Evolutionary conservation across 2,329 filamentous ascomycete species (phyloP), one percentile per base, ranked within the genome.

Genomic region (Aspergillus jensenii): DNA sequence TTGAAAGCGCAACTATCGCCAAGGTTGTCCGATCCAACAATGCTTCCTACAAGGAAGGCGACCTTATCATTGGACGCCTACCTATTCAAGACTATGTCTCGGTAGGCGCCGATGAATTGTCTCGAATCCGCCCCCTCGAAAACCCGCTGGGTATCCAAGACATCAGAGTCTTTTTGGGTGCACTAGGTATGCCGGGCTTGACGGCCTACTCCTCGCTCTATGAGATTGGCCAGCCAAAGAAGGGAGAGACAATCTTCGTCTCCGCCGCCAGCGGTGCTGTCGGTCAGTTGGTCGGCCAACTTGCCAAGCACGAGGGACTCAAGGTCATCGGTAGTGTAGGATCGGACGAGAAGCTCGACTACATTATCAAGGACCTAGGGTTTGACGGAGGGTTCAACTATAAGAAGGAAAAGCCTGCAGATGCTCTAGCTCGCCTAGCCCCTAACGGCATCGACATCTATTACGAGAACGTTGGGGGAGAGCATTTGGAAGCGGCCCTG

Each of bases 381-480:
- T 92, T 91, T 70, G 87, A 91, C 68, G 82, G 74, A 15, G 91
- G 87, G 8, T 95, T 93, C 67, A 95, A 96, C 81, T 96, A 96
- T 82, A 93, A 95, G 83, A 92, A 85, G 65, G 90, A 95, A 78
- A 84, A 82, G 65, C 83, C 90, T 0, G 70, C 76, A 1, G 87
- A 88, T 11, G 90, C 90, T 0, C 80, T 96, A 56, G 75, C 80
- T 63, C 82, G 89, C 58, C 81, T 95, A 17, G 89, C 89, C 0
- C 90, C 90, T 0, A 75, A 91, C 12, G 91, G 90, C 4, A 83
- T 96, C 61, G 90, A 96, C 68, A 91, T 92, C 71, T 91, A 91
- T 78, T 93, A 88, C 69, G 90, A 92, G 75, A 92, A 91, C 65
- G 89, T 90, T 6, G 90, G 90, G 19, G 90, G 89, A 40, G 88